phyloP scores from a whole-genome alignment of 768 basidiomycete genomes.

The Clitopilus hobsonii region DNA sequence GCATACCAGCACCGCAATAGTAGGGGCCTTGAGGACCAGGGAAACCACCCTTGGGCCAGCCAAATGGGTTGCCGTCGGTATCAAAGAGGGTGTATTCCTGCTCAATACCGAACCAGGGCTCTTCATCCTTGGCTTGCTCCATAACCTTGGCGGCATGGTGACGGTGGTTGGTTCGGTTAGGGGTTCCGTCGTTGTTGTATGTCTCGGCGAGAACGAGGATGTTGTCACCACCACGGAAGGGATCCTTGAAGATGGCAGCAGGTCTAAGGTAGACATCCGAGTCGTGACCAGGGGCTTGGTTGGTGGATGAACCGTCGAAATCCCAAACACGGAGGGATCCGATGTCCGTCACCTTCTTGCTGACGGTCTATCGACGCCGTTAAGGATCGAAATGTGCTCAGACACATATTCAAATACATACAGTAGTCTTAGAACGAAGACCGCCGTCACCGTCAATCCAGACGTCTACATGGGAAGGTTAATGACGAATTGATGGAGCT shows the following conservation, averaged over 20 bases:
- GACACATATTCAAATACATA: conserved; percentile 29
- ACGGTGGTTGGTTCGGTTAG: conserved; percentile 95
- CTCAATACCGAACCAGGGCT: conserved; percentile 98
- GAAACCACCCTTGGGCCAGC: conserved; percentile 99
- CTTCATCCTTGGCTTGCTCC: conserved; percentile 77
- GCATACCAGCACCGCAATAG: conserved; percentile 96
- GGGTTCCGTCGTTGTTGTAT: conserved; percentile 98
- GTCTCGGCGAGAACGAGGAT: conserved; percentile 95
- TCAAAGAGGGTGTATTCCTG: conserved; percentile 99
- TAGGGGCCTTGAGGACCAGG: conserved; percentile 99
- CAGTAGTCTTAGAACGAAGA: conserved; percentile 95
- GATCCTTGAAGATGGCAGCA: conserved; percentile 96
- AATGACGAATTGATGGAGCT: conserved; percentile 5
- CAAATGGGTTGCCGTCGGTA: conserved; percentile 82
- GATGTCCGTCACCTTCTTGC: conserved; percentile 82
- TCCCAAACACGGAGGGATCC: conserved; percentile 96
- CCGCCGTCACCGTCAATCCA: conserved; percentile 97
- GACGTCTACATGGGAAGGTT: conserved; percentile 59
- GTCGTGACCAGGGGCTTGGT: conserved; percentile 92
- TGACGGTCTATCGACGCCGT: conserved; percentile 60
- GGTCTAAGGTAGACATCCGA: conserved; percentile 99
- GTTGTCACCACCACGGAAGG: conserved; percentile 98
- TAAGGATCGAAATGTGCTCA: neutral
- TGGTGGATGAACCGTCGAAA: conserved; percentile 97
- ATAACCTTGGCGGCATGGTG: conserved; percentile 93